These are phyloP conservation scores for Candida labiduridarum DNA, from an alignment of 1,139 yeast genomes.

Conservation along the genomic window DNA sequence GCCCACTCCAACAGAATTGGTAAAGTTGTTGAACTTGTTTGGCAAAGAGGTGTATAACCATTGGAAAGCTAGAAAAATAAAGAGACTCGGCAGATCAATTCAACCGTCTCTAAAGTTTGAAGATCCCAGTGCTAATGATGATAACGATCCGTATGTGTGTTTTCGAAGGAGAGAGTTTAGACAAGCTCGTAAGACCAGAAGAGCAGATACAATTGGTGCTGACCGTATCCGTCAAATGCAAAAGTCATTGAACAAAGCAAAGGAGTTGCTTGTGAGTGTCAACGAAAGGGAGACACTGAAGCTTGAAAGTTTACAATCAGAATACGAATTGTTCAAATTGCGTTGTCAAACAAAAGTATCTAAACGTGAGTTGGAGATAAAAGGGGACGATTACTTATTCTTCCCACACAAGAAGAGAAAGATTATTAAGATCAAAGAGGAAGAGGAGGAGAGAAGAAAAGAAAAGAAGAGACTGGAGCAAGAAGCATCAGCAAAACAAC, in stretches of 20 bases:
- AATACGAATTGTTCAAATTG: conserved; percentile 64
- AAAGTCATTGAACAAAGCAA: conserved; percentile 76
- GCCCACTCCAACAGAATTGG: conserved; percentile 39
- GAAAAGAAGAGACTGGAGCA: conserved; percentile 22
- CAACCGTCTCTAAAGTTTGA: conserved; percentile 82
- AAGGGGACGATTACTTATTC: conserved; percentile 84
- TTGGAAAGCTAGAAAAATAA: conserved; percentile 77
- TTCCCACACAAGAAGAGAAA: conserved; percentile 80
- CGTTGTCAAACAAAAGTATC: conserved; percentile 71
- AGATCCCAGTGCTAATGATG: conserved; percentile 81
- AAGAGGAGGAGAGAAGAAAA: conserved; percentile 29
- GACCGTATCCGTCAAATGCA: conserved; percentile 79
- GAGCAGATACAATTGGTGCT: conserved; percentile 89
- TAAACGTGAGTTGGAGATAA: conserved; percentile 74
- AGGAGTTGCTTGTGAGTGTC: conserved; percentile 67
- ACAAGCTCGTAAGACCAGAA: conserved; percentile 93
- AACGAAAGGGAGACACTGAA: conserved; percentile 75
- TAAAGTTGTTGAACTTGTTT: conserved; percentile 58
- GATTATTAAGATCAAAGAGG: conserved; percentile 40
- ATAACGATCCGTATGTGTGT: conserved; percentile 92
- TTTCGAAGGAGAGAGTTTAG: conserved; percentile 95
- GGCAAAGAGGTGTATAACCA: conserved; percentile 77
- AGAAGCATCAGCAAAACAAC: conserved; percentile 21
- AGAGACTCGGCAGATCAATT: conserved; percentile 68
- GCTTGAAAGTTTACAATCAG: conserved; percentile 58